Evolutionary conservation across 768 basidiomycete species (phyloP), one percentile per base, ranked within the genome.

Genomic region (Podaxis sp.): DNA sequence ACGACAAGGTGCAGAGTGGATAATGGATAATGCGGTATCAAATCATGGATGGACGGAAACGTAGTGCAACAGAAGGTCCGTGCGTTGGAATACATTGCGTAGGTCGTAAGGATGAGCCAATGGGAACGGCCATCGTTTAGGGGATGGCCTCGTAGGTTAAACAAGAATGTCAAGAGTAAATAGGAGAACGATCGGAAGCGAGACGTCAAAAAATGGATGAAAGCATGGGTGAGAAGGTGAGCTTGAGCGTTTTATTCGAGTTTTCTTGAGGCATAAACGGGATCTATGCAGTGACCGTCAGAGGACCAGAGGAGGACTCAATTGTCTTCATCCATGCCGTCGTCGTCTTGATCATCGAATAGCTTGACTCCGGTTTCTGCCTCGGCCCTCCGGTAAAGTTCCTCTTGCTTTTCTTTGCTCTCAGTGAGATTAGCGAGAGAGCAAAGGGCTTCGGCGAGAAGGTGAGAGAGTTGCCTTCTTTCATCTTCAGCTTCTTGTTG

Each of bases 401-500:
- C 55, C 17, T 62, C 61, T 40, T 56, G 54, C 41, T 56, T 33
- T 20, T 56, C 53, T 48, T 49, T 28, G n/a, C 33, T 56, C 37
- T 62, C 55, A 26, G 55, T 62, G 28, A 62, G 24, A 33, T 62
- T 62, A 17, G 61, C 61, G 22, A 62, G 37, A 15, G 61, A 62
- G 17, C 54, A 50, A 30, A 56, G 55, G 10, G 54, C 61, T 22
- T 62, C 61, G 8, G 54, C 61, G 33, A 62, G 61, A n/a, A 56
- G 40, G 11, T 38, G 33, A 6, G 55, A 56, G 2, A 56, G 55
- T 33, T 62, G 36, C 33, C 12, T 30, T 62, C 26, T 62, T 44
- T 62, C 60, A 6, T 20, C 30, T 48, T 55, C 60, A 17, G 60
- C 52, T 30, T 62, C 46, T 62, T 55, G 52, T 28, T 54, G 41